phyloP scores from a whole-genome alignment of 768 basidiomycete species.

The Kockovaella imperatae region DNA sequence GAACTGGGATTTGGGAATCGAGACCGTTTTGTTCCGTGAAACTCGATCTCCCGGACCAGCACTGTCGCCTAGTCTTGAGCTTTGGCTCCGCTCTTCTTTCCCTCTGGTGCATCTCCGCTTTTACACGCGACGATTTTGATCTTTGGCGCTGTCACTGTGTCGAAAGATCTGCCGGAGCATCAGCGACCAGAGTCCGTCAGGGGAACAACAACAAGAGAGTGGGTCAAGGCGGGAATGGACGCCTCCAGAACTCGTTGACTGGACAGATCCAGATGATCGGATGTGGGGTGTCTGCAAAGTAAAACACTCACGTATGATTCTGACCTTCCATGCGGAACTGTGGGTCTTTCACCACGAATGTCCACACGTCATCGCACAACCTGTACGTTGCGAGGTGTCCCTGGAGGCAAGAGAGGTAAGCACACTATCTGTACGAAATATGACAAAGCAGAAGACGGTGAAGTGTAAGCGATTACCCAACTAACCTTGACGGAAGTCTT shows the following conservation, averaged over 20 bases:
- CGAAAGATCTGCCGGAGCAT: no score
- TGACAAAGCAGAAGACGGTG: no score
- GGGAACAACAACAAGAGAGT: no score
- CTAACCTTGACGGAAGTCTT: conserved; percentile 85
- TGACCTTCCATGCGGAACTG: conserved; percentile 80
- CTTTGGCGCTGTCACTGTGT: conserved; percentile 51
- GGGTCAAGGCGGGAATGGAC: no score
- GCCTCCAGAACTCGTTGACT: no score
- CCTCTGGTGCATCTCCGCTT: conserved; percentile 78
- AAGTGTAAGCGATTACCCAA: neutral
- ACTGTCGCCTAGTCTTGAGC: no score
- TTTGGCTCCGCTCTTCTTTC: conserved; percentile 53
- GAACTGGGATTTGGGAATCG: no score
- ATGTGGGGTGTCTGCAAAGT: conserved; percentile 51
- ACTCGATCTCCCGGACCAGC: no score
- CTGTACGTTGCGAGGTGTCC: conserved; percentile 77
- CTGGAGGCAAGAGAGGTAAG: conserved; percentile 45
- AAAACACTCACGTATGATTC: conserved; percentile 47
- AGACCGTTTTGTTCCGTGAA: no score
- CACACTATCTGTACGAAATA: conserved; percentile 1
- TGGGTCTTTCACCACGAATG: conserved; percentile 90
- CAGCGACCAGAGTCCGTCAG: no score
- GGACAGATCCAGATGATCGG: no score
- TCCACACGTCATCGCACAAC: conserved; percentile 65
- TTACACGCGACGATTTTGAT: conserved; percentile 99